Base-by-base conservation (phyloP, 768 basidiomycete genomes). In the Rubroboletus pulcherrimus region DNA sequence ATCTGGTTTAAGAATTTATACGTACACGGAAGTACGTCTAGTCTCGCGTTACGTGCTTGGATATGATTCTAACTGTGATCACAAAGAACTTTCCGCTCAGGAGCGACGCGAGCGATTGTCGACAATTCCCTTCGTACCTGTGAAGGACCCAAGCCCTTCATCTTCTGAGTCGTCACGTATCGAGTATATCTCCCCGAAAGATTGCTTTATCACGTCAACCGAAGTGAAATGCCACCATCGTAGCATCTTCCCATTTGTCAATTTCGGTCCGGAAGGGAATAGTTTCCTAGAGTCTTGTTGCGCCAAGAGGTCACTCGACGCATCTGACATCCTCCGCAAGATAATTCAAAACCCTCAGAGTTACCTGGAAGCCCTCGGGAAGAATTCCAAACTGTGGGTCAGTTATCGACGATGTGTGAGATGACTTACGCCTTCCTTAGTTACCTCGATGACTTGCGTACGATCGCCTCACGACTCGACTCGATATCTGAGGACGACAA, bases 361-460 rank as follows among this genome's bases (percentile, higher is more conserved):
- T 26, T 61, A 61, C 26, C 31, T 61, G 15, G 33, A 24, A 19
- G 51, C 30, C 31, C 47, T 62, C n/a, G 31, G 12, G 26, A 42
- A 24, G 8, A 42, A 24, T 11, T 42, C 29, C 5, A 5, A 51
- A 5, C 38, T 49, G 60, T 61, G 43, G 45, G 60, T 57, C 14
- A 10, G n/a, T 49, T 7, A 1, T 37, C 8, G 33, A 33, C 17
- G 46, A 12, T 10, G 15, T 29, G 21, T n/a, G 38, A 31, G 29
- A 30, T 45, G 34, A 41, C 59, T 61, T 17, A 61, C 1, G 3
- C 6, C 4, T 24, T 12, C 19, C 4, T n/a, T 24, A 61, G 60
- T 24, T 61, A 61, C 30, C 49, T 52, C 15, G 54, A 37, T 12
- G 60, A 61, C 49, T 38, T 61, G 59, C 42, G 53, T 33, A 49